phyloP scores from a whole-genome alignment of 306 rosid species.

The Cicer cuneatum region DNA sequence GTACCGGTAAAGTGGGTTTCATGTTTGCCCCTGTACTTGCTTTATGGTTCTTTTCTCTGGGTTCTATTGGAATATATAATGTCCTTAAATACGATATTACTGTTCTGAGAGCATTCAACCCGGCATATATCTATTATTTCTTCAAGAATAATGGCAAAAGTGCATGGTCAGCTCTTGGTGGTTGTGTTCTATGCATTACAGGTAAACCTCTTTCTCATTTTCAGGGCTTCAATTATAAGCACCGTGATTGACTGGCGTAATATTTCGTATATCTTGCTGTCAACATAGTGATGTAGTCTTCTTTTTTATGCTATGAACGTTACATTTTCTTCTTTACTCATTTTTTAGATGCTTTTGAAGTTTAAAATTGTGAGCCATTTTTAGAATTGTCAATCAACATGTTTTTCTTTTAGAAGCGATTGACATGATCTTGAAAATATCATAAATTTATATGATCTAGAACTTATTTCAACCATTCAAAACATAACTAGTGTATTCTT shows the following conservation, averaged over 20 bases:
- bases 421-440: slow-evolving; percentile 17
- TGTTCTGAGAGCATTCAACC: slow-evolving; percentile 89
- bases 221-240: slow-evolving; percentile 23
- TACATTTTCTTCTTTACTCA: slow-evolving; percentile 6
- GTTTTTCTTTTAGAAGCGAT: slow-evolving; percentile 4
- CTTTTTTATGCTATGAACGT: neutral
- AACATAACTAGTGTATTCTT: slow-evolving; percentile 1
- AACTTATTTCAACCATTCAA: slow-evolving; percentile 15
- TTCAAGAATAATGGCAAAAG: slow-evolving; percentile 67
- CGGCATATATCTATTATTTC: slow-evolving; percentile 85
- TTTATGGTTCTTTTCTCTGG: slow-evolving; percentile 90
- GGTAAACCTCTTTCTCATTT: slow-evolving; percentile 58
- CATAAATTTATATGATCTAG: neutral
- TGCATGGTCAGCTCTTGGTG: slow-evolving; percentile 98
- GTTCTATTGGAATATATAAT: slow-evolving; percentile 86
- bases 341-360: slow-evolving; percentile 8
- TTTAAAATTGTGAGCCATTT: neutral
- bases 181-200: slow-evolving; percentile 96
- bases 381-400: neutral
- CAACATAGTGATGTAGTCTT: neutral
- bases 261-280: slow-evolving; percentile 27
- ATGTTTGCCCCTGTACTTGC: slow-evolving; percentile 88
- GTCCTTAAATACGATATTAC: slow-evolving; percentile 62
- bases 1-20: slow-evolving; percentile 90
- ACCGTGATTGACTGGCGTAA: slow-evolving; percentile 16